Percentiles rank a stretch among this genome's conserved stretches.
phyloP scores from a whole-genome alignment of 2,329 filamentous ascomycete genomes.

The Hawksworthiomyces lignivorus region DNA sequence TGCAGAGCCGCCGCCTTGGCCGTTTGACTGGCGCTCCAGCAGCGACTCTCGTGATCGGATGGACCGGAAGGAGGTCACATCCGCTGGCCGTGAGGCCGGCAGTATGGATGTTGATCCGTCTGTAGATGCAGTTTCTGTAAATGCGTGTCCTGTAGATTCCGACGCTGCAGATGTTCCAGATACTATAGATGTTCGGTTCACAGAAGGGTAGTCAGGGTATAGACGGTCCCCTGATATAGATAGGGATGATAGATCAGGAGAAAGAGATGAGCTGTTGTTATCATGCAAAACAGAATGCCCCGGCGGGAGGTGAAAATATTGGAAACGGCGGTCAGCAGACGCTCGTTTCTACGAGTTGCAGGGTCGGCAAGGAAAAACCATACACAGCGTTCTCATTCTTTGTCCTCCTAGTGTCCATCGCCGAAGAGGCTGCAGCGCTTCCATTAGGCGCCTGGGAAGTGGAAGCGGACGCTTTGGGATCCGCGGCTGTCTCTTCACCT shows the following conservation, averaged over 20 bases:
- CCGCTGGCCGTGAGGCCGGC: too few relatives aligned
- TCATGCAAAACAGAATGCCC: neutral
- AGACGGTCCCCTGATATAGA: neutral
- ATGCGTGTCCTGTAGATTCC: too few relatives aligned
- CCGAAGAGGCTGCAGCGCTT: too few relatives aligned
- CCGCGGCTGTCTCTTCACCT: constrained; percentile 29
- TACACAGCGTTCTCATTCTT: constrained; percentile 4
- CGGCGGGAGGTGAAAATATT: neutral
- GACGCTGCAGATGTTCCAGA: too few relatives aligned
- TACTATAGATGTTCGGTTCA: neutral
- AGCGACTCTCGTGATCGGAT: too few relatives aligned
- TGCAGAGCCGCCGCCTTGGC: too few relatives aligned
- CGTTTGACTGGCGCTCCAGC: neutral
- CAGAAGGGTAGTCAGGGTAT: too few relatives aligned
- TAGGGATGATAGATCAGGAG: neutral
- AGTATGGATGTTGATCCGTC: too few relatives aligned
- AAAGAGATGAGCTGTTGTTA: neutral
- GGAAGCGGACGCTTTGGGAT: neutral
- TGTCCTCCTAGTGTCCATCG: too few relatives aligned
- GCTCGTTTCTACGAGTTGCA: constrained; percentile 7
- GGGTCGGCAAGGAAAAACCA: constrained; percentile 1
- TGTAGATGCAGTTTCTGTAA: too few relatives aligned
- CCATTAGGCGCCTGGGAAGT: too few relatives aligned
- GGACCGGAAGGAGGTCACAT: too few relatives aligned
- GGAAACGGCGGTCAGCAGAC: constrained; percentile 8